A percentile compares a stretch with the other conserved stretches of the same genome.
Conservation (phyloP, 257 asterid genomes). For the Solanum piurae region DNA sequence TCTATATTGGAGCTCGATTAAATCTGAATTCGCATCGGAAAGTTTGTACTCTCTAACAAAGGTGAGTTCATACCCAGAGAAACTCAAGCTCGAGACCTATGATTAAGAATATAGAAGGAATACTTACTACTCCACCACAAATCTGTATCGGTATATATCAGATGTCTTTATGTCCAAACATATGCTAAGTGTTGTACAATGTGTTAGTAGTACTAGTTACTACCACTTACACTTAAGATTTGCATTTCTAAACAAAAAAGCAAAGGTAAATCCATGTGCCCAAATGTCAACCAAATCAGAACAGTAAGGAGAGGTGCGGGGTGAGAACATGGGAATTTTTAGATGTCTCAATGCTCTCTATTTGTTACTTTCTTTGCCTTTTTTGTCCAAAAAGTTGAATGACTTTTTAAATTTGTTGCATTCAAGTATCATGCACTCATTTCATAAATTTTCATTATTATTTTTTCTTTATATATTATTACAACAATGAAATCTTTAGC, state of each 20-base stretch:
- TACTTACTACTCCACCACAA: no score
- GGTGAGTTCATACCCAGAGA: rapidly evolving
- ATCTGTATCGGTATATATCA: no score
- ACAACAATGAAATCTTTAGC: slow-evolving; percentile 18
- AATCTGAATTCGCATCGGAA: no score
- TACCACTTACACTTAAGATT: neutral
- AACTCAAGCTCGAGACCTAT: neutral
- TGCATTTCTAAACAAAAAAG: neutral
- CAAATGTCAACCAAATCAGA: slow-evolving; percentile 3
- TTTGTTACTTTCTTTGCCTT: slow-evolving; percentile 28
- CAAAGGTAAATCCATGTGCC: slow-evolving; percentile 6
- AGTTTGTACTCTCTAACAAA: no score
- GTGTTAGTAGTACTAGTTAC: neutral
- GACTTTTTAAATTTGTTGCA: slow-evolving; percentile 13
- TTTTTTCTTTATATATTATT: neutral
- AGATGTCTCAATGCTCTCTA: slow-evolving; percentile 13
- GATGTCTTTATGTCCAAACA: neutral
- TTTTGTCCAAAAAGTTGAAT: neutral
- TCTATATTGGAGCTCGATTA: neutral
- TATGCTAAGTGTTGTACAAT: neutral
- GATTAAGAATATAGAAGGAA: no score
- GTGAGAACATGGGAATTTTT: slow-evolving; percentile 1
- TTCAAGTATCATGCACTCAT: slow-evolving; percentile 29
- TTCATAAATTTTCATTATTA: neutral
- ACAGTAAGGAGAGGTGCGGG: slow-evolving; percentile 3